Evolutionary conservation across 345 rosid genomes (phyloP).

Genomic region (Brassica rapa): DNA sequence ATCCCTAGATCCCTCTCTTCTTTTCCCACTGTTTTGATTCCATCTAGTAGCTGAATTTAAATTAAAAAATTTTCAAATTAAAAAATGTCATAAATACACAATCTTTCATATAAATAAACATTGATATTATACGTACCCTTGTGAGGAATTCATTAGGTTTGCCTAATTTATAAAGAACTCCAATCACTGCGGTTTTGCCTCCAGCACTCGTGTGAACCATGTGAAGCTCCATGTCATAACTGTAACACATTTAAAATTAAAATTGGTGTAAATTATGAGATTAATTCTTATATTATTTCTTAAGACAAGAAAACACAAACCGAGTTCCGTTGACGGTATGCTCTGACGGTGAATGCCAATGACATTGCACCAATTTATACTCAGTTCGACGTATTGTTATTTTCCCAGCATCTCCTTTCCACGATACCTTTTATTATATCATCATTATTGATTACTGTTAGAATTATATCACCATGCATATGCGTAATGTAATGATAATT

Average conservation of each 20-base stretch:
- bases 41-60: conserved; percentile 46
- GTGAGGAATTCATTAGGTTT: conserved; percentile 55
- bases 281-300: background rate
- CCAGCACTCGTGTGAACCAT: conserved; percentile 50
- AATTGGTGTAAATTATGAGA: background rate
- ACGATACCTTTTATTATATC: conserved; percentile 47
- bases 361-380: conserved; percentile 53
- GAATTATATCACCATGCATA: background rate
- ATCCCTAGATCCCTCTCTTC: conserved; percentile 44
- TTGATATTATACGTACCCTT: conserved; percentile 38
- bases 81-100: background rate
- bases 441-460: background rate
- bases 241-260: conserved; percentile 13
- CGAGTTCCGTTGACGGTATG: conserved; percentile 62
- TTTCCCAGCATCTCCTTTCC: conserved; percentile 74
- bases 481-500: background rate
- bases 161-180: conserved; percentile 58
- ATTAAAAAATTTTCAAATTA: background rate
- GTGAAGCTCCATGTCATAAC: conserved; percentile 65
- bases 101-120: background rate
- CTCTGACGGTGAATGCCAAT: conserved; percentile 79
- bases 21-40: conserved; percentile 39
- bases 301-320: conserved; percentile 24
- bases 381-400: conserved; percentile 50
- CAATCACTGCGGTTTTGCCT: background rate